A percentile compares a stretch with the other conserved stretches of the same genome.
These are phyloP conservation scores for Scleroderma citrinum DNA, from an alignment of 768 basidiomycete genomes.

Conservation along the genomic window DNA sequence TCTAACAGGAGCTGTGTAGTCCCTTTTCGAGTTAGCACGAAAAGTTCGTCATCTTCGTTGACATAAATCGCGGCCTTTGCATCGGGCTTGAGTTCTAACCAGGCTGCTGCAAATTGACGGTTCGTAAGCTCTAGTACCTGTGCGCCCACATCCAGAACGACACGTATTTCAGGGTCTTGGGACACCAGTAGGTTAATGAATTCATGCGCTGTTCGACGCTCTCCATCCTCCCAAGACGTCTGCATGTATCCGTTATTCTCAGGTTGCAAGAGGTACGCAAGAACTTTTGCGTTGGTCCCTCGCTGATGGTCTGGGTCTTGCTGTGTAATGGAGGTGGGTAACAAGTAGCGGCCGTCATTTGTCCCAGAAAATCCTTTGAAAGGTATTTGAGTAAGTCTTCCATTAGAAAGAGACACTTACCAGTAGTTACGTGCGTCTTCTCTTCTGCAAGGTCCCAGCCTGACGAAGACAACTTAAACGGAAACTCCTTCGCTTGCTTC, in stretches of 20 bases:
- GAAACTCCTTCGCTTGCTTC: conserved; percentile 32
- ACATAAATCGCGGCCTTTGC: conserved; percentile 29
- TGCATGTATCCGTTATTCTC: conserved; percentile 16
- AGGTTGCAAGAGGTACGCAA: conserved; percentile 25
- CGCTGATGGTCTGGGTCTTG: conserved; percentile 22
- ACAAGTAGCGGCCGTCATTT: conserved; percentile 33
- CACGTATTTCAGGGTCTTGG: conserved; percentile 35
- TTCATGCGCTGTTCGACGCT: conserved; percentile 9
- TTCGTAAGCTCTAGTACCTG: conserved; percentile 51
- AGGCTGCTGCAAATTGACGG: conserved; percentile 31
- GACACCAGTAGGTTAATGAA: conserved; percentile 27
- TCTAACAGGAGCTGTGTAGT: conserved; percentile 21
- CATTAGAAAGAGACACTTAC: background rate
- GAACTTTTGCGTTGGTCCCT: conserved; percentile 41
- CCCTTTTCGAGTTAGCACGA: conserved; percentile 27
- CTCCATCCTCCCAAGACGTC: conserved; percentile 6
- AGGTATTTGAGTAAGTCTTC: background rate
- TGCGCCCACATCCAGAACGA: conserved; percentile 53
- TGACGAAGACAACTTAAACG: conserved; percentile 27
- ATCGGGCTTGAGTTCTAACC: conserved; percentile 28
- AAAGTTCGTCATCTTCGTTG: conserved; percentile 28
- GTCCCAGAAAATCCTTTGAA: conserved; percentile 36
- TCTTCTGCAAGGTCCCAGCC: conserved; percentile 36
- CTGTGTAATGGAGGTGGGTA: conserved; percentile 31
- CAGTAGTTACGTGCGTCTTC: conserved; percentile 11